Conservation (phyloP, 2,329 filamentous ascomycete genomes). For the Alternaria metachromatica region DNA sequence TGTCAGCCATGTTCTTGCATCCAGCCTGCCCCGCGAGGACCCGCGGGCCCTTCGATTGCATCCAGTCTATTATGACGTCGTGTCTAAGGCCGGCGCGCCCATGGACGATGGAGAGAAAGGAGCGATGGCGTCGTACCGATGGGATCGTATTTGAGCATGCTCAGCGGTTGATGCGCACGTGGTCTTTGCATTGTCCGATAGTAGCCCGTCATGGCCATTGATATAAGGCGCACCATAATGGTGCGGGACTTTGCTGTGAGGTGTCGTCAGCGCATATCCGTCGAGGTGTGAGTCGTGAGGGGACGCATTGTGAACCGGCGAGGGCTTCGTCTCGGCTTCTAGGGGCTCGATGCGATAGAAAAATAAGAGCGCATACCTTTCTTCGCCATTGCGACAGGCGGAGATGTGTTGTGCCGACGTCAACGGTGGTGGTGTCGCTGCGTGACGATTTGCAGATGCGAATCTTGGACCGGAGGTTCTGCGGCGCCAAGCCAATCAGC, state of each 20-base stretch:
- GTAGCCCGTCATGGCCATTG: constrained; percentile 98
- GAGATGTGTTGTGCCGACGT: constrained; percentile 17
- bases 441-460: constrained; percentile 30
- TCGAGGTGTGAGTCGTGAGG: not conserved
- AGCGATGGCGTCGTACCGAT: constrained; percentile 68
- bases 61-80: not conserved
- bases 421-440: constrained; percentile 14
- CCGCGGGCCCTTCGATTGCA: not conserved
- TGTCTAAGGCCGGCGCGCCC: not conserved
- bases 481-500: constrained; percentile 15
- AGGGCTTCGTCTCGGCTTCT: not conserved
- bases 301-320: not conserved
- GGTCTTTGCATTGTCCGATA: constrained; percentile 91
- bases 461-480: constrained; percentile 23
- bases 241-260: constrained; percentile 83
- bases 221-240: constrained; percentile 90
- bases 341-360: not conserved
- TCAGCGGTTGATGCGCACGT: constrained; percentile 80
- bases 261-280: constrained; percentile 23
- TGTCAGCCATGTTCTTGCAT: constrained; percentile 21
- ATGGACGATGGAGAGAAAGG: not conserved
- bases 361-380: constrained; percentile 34
- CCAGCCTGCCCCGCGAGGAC: not conserved
- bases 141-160: constrained; percentile 98
- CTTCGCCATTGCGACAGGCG: constrained; percentile 41